A percentile compares a stretch with the other conserved stretches of the same genome.
phyloP scores from a whole-genome alignment of 2,329 filamentous ascomycete genomes.

The Fusarium sp. region DNA sequence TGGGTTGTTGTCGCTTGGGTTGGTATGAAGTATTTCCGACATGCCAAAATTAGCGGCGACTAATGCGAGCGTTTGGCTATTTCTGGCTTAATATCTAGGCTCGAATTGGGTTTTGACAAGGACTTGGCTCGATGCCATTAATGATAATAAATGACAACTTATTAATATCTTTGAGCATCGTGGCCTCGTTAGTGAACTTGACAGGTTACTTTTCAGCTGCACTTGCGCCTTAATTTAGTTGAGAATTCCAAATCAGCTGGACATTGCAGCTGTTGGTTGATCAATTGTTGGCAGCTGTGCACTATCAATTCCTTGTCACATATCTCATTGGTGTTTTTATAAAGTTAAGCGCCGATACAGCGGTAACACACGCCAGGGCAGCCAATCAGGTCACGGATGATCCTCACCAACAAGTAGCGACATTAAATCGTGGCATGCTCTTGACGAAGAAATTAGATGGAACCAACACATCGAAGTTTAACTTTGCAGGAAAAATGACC shows the following conservation, averaged over 20 bases:
- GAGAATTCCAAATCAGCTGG: neutral
- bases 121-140: neutral
- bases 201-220: neutral
- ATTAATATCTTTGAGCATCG: neutral
- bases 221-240: slow-evolving; percentile 10
- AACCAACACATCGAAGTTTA: slow-evolving; percentile 4
- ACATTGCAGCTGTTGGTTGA: slow-evolving; percentile 13
- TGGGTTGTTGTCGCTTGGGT: slow-evolving; percentile 99
- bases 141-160: slow-evolving; percentile 22
- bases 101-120: slow-evolving; percentile 5
- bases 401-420: slow-evolving; percentile 9
- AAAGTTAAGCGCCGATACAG: slow-evolving; percentile 31
- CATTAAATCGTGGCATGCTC: slow-evolving; percentile 15
- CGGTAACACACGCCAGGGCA: slow-evolving; percentile 20
- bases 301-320: slow-evolving; percentile 2
- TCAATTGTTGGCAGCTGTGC: slow-evolving; percentile 2
- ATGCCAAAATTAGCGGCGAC: slow-evolving; percentile 85
- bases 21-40: slow-evolving; percentile 99
- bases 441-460: slow-evolving; percentile 12
- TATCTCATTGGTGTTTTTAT: slow-evolving; percentile 5
- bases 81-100: neutral
- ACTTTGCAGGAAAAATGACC: neutral
- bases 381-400: slow-evolving; percentile 12
- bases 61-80: slow-evolving; percentile 53
- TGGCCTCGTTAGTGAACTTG: neutral